These are phyloP conservation scores for Zalerion maritima DNA, from an alignment of 495 filamentous ascomycete species.

Conservation along the genomic window DNA sequence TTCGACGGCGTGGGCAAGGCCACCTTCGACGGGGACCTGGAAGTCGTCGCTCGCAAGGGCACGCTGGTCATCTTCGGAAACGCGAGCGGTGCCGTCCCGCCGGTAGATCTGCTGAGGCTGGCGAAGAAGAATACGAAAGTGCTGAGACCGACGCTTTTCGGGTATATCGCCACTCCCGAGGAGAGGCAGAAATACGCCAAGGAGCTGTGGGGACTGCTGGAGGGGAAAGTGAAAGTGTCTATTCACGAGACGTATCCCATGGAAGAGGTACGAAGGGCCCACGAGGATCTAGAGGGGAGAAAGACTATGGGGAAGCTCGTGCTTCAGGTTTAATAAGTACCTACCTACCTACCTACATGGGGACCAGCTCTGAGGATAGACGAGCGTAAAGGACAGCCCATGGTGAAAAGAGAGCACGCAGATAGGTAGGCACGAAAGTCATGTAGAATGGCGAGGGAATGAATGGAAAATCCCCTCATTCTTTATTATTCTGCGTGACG, in stretches of 20 bases:
- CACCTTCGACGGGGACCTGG: conserved; percentile 75
- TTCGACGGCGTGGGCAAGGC: conserved; percentile 82
- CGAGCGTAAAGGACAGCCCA: too few relatives aligned
- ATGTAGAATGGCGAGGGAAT: too few relatives aligned
- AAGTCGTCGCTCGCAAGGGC: conserved; percentile 67
- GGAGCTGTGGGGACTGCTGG: conserved; percentile 61
- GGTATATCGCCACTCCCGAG: conserved; percentile 60
- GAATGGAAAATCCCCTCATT: too few relatives aligned
- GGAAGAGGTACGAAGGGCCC: conserved; percentile 57
- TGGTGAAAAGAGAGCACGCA: too few relatives aligned
- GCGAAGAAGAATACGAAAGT: conserved; percentile 69
- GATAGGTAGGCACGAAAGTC: too few relatives aligned
- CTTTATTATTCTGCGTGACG: too few relatives aligned
- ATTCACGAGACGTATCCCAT: conserved; percentile 78
- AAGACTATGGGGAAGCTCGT: conserved; percentile 74
- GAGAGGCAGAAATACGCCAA: conserved; percentile 58
- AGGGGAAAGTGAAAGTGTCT: conserved; percentile 52
- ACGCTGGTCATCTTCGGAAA: conserved; percentile 81
- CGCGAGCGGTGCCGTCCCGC: conserved; percentile 66
- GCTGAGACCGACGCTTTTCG: conserved; percentile 56
- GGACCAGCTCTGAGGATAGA: too few relatives aligned
- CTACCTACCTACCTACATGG: too few relatives aligned
- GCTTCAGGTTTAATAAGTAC: too few relatives aligned
- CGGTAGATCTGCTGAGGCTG: conserved; percentile 53
- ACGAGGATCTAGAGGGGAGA: conserved; percentile 68